Evolutionary conservation across 2,329 filamentous ascomycete genomes (phyloP).

Genomic region (Venturia effusa): DNA sequence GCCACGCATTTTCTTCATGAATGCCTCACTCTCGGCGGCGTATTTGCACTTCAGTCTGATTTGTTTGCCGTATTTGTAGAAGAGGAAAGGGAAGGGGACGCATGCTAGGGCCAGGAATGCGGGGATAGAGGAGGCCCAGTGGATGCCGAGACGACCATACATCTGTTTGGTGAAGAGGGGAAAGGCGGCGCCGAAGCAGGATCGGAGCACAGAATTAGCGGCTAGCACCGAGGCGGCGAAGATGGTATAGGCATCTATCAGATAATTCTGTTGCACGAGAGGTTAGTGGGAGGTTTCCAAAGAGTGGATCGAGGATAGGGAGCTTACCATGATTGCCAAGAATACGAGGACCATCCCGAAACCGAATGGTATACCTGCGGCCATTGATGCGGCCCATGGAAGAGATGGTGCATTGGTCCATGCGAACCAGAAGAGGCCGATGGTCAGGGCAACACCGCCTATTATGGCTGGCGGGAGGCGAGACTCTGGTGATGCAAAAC

Average conservation of each 20-base stretch:
- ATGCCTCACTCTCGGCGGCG: conserved; percentile 53
- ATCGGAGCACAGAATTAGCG: conserved; percentile 70
- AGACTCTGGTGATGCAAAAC: conserved; percentile 54
- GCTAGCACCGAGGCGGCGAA: conserved; percentile 68
- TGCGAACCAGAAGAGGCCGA: conserved; percentile 58
- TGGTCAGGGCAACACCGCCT: conserved; percentile 50
- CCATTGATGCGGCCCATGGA: conserved; percentile 46
- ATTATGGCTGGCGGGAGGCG: conserved; percentile 52
- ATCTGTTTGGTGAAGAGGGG: conserved; percentile 66
- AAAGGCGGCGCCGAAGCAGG: conserved; percentile 66
- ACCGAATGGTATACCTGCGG: conserved; percentile 42
- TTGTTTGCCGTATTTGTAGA: conserved; percentile 57
- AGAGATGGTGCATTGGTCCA: conserved; percentile 50
- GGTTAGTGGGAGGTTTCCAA: conserved; percentile 48
- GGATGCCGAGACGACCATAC: conserved; percentile 45
- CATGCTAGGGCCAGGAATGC: conserved; percentile 64
- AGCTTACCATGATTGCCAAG: conserved; percentile 40
- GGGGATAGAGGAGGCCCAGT: conserved; percentile 65
- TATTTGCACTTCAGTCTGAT: conserved; percentile 62
- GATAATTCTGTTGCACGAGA: conserved; percentile 24
- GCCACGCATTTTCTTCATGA: conserved; percentile 39
- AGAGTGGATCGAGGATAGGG: conserved; percentile 27
- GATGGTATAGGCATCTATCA: conserved; percentile 49
- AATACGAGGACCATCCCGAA: conserved; percentile 56
- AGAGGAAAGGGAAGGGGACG: conserved; percentile 64